phyloP scores from a whole-genome alignment of 2,329 filamentous ascomycete genomes.

The Corinectria fuckeliana region DNA sequence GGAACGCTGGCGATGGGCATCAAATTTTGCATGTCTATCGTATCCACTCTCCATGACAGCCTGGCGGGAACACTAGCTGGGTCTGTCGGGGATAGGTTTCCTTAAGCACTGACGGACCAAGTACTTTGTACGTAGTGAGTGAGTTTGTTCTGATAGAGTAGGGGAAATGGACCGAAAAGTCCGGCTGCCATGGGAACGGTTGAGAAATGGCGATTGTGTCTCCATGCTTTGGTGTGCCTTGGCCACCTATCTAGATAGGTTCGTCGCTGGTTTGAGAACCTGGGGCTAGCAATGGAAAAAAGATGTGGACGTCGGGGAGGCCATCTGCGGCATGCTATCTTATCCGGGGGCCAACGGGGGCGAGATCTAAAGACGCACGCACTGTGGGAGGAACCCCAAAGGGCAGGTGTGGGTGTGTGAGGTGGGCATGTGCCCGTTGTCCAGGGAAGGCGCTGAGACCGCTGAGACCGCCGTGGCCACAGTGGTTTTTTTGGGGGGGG shows the following conservation, averaged over 20 bases:
- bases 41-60: slow-evolving; percentile 19
- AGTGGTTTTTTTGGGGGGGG: slow-evolving; percentile 21
- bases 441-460: slow-evolving; percentile 9
- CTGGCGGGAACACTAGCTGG: slow-evolving; percentile 3
- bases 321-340: slow-evolving; percentile 15
- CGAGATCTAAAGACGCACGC: slow-evolving; percentile 32
- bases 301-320: slow-evolving; percentile 17
- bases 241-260: too few species aligned
- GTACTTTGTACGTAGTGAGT: background rate
- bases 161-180: background rate
- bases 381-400: slow-evolving; percentile 21
- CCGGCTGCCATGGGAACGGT: background rate
- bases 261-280: slow-evolving; percentile 23
- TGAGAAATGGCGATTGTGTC: slow-evolving; percentile 2
- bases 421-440: background rate
- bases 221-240: slow-evolving; percentile 8
- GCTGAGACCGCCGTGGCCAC: slow-evolving; percentile 22
- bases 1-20: slow-evolving; percentile 28
- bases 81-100: slow-evolving; percentile 3
- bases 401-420: slow-evolving; percentile 9
- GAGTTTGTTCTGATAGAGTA: background rate
- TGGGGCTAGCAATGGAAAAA: background rate
- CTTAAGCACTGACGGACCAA: background rate
- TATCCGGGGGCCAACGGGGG: slow-evolving; percentile 31
- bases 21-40: slow-evolving; percentile 24